Conservation (phyloP, 306 rosid genomes). For the Sindora glabra region DNA sequence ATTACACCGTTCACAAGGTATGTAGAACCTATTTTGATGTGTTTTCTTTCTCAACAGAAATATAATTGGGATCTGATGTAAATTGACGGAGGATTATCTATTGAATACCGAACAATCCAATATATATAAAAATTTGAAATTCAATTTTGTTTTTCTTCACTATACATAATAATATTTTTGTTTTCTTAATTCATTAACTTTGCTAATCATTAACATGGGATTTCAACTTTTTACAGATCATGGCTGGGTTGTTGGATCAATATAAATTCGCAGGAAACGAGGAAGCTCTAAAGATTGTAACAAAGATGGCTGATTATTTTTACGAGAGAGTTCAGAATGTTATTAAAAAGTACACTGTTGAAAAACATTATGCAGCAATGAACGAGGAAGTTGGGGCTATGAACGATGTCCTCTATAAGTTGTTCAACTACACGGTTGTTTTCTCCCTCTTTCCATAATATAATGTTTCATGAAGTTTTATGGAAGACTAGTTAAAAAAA, state of each 20-base stretch:
- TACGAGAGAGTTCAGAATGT: constrained; percentile 50
- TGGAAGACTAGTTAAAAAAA: too few species aligned
- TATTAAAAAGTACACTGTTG: constrained; percentile 24
- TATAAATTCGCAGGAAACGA: constrained; percentile 29
- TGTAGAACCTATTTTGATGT: too few species aligned
- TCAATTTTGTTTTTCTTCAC: too few species aligned
- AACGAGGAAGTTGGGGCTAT: constrained; percentile 62
- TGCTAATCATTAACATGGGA: too few species aligned
- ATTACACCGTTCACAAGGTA: constrained; percentile 77
- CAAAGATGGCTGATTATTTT: constrained; percentile 53
- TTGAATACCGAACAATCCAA: too few species aligned
- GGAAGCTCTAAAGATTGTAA: constrained; percentile 37
- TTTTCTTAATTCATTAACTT: too few species aligned
- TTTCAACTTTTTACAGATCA: constrained; percentile 40
- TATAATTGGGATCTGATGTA: too few species aligned
- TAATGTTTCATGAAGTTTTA: too few species aligned
- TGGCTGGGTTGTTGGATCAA: constrained; percentile 57
- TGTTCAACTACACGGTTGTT: constrained; percentile 38
- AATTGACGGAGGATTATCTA: too few species aligned
- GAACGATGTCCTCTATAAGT: constrained; percentile 53
- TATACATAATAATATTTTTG: too few species aligned
- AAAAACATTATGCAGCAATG: constrained; percentile 34
- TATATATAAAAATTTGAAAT: too few species aligned
- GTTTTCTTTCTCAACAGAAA: too few species aligned
- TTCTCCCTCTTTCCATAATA: not conserved